Conservation (phyloP, 1,284 basidiomycete genomes). For the Leccinum griseonigrum region DNA sequence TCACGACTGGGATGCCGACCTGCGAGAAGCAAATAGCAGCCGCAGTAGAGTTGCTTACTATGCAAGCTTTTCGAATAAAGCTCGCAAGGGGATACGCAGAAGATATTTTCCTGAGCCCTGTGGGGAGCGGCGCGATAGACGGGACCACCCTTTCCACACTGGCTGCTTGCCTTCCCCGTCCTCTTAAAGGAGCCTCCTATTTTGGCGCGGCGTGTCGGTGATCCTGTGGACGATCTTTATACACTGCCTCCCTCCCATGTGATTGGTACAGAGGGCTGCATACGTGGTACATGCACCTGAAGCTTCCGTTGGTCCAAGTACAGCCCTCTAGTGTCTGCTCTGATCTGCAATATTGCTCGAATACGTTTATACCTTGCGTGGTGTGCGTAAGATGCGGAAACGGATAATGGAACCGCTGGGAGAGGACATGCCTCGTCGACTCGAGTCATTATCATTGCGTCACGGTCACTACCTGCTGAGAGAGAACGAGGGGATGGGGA, state of each 20-base stretch:
- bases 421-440: too few species aligned
- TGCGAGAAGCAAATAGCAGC: neutral
- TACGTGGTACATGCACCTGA: neutral
- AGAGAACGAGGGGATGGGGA: too few species aligned
- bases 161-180: neutral
- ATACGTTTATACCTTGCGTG: neutral
- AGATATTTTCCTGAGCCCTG: neutral
- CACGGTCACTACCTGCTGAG: too few species aligned
- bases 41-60: neutral
- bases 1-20: neutral
- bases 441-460: too few species aligned
- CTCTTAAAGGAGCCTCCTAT: neutral
- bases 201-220: neutral
- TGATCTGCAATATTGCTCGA: neutral
- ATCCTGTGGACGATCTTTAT: neutral
- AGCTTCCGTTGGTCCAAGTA: neutral
- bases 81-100: too few species aligned
- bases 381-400: neutral
- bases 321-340: neutral
- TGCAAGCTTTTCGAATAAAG: too few species aligned
- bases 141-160: neutral
- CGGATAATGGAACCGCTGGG: neutral
- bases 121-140: neutral
- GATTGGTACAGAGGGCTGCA: neutral
- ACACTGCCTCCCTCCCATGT: neutral